Conservation (phyloP, 176 grass and related monocot species). For the Luzula sylvatica region DNA sequence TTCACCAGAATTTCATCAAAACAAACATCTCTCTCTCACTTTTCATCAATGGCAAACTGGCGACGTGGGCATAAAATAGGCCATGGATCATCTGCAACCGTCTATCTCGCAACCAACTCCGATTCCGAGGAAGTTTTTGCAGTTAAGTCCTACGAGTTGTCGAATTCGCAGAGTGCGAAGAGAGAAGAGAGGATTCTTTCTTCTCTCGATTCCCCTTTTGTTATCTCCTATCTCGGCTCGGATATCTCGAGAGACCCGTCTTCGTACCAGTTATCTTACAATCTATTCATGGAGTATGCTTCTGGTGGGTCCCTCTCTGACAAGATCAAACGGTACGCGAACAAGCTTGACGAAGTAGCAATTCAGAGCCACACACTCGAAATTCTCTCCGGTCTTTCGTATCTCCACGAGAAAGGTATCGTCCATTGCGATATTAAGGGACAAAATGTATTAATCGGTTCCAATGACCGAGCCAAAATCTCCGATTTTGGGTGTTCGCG, state of each 20-base stretch:
- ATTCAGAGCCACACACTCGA: slow-evolving; percentile 28
- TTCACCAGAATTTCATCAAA: not conserved
- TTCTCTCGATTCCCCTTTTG: slow-evolving; percentile 47
- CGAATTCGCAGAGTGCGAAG: not conserved
- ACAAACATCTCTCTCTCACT: not conserved
- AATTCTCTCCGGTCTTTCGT: slow-evolving; percentile 42
- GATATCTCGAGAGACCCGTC: slow-evolving; percentile 13
- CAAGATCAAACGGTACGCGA: slow-evolving; percentile 22
- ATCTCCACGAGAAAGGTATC: slow-evolving; percentile 43
- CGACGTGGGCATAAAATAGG: slow-evolving; percentile 9
- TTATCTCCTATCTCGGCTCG: slow-evolving; percentile 54
- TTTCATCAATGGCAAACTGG: not conserved
- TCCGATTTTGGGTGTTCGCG: slow-evolving; percentile 68
- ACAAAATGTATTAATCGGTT: slow-evolving; percentile 55
- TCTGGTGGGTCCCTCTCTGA: slow-evolving; percentile 58
- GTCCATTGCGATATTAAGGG: slow-evolving; percentile 72
- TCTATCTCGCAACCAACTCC: slow-evolving; percentile 28
- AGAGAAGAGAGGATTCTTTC: slow-evolving; percentile 28
- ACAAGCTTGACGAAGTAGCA: slow-evolving; percentile 29
- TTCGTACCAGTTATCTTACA: slow-evolving; percentile 19
- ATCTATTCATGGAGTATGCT: slow-evolving; percentile 78
- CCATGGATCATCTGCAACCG: slow-evolving; percentile 1
- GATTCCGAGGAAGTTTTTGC: slow-evolving; percentile 44
- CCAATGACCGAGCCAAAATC: slow-evolving; percentile 45
- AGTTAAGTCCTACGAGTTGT: slow-evolving; percentile 40